Evolutionary conservation across 2,329 filamentous ascomycete species (phyloP).

Genomic region (Monosporascus sp.): DNA sequence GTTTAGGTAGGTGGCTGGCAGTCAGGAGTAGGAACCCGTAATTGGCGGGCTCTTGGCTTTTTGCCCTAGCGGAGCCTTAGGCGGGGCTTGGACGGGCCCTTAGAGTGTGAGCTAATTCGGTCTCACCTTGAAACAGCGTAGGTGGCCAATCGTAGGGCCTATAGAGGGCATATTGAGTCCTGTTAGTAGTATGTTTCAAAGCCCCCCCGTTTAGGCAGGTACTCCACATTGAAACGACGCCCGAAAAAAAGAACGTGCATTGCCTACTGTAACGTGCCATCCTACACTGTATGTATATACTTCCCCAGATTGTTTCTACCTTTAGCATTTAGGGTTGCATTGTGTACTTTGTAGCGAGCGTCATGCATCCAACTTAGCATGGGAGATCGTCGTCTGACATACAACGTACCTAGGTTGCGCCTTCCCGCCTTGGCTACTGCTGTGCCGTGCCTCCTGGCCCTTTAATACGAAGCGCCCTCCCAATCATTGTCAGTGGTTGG

Average conservation of each 20-base stretch:
- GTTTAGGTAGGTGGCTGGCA: neutral
- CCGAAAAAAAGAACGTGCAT: neutral
- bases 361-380: neutral
- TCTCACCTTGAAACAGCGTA: constrained; percentile 12
- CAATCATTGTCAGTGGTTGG: too few relatives aligned
- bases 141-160: constrained; percentile 15
- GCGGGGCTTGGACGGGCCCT: neutral
- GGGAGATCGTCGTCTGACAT: neutral
- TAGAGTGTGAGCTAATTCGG: constrained; percentile 1
- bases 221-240: neutral
- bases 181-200: neutral
- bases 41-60: neutral
- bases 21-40: neutral
- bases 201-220: neutral
- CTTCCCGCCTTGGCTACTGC: too few relatives aligned
- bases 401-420: too few relatives aligned
- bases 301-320: neutral
- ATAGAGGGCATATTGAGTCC: neutral
- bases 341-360: neutral
- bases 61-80: neutral
- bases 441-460: too few relatives aligned
- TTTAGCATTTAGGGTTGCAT: too few relatives aligned
- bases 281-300: neutral
- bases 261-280: constrained; percentile 17
- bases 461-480: too few relatives aligned